Evolutionary conservation across 495 filamentous ascomycete species (phyloP).

Genomic region (Aspergillus leporis): DNA sequence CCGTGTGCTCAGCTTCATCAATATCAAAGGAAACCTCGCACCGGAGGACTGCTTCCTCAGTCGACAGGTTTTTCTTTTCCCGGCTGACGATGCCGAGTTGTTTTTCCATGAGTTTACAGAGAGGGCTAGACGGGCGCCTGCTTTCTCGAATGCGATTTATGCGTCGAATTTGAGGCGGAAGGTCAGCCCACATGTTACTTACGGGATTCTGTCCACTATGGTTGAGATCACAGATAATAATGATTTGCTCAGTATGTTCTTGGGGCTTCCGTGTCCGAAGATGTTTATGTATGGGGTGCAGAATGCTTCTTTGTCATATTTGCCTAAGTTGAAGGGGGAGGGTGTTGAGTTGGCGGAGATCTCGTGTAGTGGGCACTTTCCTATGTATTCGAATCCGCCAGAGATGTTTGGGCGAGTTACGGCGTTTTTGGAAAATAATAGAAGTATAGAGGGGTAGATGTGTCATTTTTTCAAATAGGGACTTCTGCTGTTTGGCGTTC

Average conservation of each 20-base stretch:
- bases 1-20: slow-evolving; percentile 29
- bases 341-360: slow-evolving; percentile 32
- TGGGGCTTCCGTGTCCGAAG: slow-evolving; percentile 20
- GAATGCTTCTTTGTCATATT: slow-evolving; percentile 25
- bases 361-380: slow-evolving; percentile 28
- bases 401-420: slow-evolving; percentile 30
- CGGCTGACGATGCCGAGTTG: slow-evolving; percentile 17
- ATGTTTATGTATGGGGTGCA: slow-evolving; percentile 35
- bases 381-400: slow-evolving; percentile 36
- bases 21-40: slow-evolving; percentile 34
- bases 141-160: slow-evolving; percentile 25
- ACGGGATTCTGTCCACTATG: slow-evolving; percentile 30
- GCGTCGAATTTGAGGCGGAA: slow-evolving; percentile 24
- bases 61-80: slow-evolving; percentile 28
- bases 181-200: slow-evolving; percentile 22
- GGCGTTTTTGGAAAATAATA: slow-evolving; percentile 18
- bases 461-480: not conserved
- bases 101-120: slow-evolving; percentile 30
- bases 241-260: slow-evolving; percentile 24
- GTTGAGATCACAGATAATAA: slow-evolving; percentile 28
- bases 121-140: slow-evolving; percentile 16
- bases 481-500: not conserved
- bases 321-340: slow-evolving; percentile 19
- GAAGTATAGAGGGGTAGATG: not conserved
- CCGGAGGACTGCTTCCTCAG: slow-evolving; percentile 36